phyloP scores from a whole-genome alignment of 805 yeast genomes.

The Tetrapisispora iriomotensis region DNA sequence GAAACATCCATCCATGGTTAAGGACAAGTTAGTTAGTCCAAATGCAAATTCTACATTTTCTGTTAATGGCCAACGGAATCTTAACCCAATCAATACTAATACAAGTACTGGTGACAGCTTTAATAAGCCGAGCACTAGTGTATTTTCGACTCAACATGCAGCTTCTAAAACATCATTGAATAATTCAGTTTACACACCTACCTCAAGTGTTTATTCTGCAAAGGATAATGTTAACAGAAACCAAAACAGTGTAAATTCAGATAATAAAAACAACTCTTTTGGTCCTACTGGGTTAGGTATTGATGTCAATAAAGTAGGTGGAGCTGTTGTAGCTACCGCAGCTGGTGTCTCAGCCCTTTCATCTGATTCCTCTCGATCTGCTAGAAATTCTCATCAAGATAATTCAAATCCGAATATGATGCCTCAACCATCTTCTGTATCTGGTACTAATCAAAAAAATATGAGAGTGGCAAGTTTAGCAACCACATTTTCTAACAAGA shows the following conservation, averaged over 20 bases:
- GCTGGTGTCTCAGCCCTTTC: not conserved
- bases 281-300: not conserved
- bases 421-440: not conserved
- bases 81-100: not conserved
- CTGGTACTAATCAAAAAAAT: not conserved
- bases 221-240: not conserved
- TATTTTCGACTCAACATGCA: not conserved
- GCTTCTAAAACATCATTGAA: not conserved
- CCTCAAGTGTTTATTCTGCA: constrained; percentile 6
- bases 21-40: constrained; percentile 5
- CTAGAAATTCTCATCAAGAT: too few relatives aligned
- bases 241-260: not conserved
- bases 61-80: not conserved
- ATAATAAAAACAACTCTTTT: not conserved
- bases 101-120: not conserved
- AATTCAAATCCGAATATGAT: not conserved
- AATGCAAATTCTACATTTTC: constrained; percentile 2
- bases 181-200: not conserved
- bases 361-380: too few relatives aligned
- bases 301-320: not conserved
- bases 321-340: not conserved
- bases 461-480: constrained; percentile 21
- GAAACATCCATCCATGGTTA: constrained; percentile 53
- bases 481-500: constrained; percentile 14
- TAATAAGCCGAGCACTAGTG: not conserved